Evolutionary conservation across 2,329 filamentous ascomycete species (phyloP).

Genomic region (Macrophomina tecta): DNA sequence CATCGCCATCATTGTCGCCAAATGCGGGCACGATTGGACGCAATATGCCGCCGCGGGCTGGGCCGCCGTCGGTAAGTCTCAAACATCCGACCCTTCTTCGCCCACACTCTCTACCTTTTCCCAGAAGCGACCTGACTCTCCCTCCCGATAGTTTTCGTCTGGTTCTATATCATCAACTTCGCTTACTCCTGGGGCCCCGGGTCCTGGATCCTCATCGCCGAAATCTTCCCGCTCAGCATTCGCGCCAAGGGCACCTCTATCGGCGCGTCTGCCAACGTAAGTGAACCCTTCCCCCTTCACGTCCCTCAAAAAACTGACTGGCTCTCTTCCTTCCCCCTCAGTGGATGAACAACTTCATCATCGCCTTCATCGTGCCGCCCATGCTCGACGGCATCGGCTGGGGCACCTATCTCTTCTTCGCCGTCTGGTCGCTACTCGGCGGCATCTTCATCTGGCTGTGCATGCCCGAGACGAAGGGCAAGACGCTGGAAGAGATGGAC

Average conservation of each 20-base stretch:
- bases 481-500: conserved; percentile 42
- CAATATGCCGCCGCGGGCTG: conserved; percentile 59
- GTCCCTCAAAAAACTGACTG: too few relatives aligned
- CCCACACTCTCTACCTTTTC: neutral
- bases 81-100: neutral
- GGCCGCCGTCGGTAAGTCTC: conserved; percentile 47
- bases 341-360: conserved; percentile 68
- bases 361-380: conserved; percentile 68
- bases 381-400: conserved; percentile 63
- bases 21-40: conserved; percentile 58
- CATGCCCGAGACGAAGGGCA: conserved; percentile 41
- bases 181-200: conserved; percentile 80
- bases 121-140: neutral
- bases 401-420: conserved; percentile 44
- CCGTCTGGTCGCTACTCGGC: conserved; percentile 37
- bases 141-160: conserved; percentile 32
- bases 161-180: conserved; percentile 50
- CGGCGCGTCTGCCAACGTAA: conserved; percentile 58
- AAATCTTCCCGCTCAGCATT: conserved; percentile 53
- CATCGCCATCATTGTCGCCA: conserved; percentile 58
- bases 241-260: conserved; percentile 56
- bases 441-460: conserved; percentile 35
- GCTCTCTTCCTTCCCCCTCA: too few relatives aligned
- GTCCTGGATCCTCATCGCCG: conserved; percentile 63
- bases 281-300: neutral